Base-by-base conservation (phyloP, 164 flowering plant genomes). In the Stephania yunnanensis region DNA sequence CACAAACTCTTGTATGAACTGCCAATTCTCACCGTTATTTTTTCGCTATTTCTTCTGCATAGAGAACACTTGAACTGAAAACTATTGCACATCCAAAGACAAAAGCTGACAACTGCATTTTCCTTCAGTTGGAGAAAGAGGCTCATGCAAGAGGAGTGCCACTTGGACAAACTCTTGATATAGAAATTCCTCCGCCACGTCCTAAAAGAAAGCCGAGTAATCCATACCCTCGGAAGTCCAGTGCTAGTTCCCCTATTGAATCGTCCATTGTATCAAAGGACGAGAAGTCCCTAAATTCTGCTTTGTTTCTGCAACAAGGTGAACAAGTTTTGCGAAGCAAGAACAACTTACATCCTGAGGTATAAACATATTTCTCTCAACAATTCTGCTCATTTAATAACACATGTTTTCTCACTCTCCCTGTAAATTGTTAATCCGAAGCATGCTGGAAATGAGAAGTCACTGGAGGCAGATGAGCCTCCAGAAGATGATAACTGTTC, bases 181-280 rank as follows among this genome's bases (percentile, higher is more conserved):
- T 95, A 75, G 89, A 92, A 30, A 95, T 93, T 81, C 99, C 99
- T 72, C 99, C 99, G 80, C 99, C 99, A 53, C 96, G 99, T 70
- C 99, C 98, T 69, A 93, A 93, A 84, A 86, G 94, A 81, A 95
- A 95, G 80, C 98, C 98, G 70, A 89, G 82, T 82, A 89, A 87
- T 86, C 99, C 99, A 82, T 95, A 95, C 84, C 99, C 99, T 82
- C 88, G 97, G 74, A 95, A 95, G 83, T 85, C 84, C 9, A 75
- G 83, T 71, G 45, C 63, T 29, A 80, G 71, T 78, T 63, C 78
- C 77, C 70, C 87, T 25, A 75, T 75, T 63, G 44, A 71, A 53
- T 77, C 75, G 42, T 86, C 81, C 20, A 80, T 67, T 46, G 87
- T 80, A 73, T 77, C 68, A 22, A 89, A 87, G 77, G 93, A 87